Evolutionary conservation across 2,329 filamentous ascomycete species (phyloP), one percentile per base, ranked within the genome.

Genomic region (Botrytis tulipae): DNA sequence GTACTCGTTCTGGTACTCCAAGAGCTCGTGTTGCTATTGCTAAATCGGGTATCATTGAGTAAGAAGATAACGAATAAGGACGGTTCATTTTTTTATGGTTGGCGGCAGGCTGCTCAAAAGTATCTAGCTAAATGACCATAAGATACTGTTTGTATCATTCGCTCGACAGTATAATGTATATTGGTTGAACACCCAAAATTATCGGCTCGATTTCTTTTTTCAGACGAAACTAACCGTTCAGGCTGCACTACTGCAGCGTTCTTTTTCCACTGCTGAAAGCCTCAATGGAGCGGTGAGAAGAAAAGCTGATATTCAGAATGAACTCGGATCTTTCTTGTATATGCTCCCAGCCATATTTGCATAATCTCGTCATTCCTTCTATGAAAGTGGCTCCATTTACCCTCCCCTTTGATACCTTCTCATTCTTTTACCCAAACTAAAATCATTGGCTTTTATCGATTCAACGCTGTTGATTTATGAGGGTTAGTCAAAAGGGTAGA

Each of bases 1-100:
- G 89, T 79, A 86, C 84, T 75, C 79, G 83, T 76, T 85, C 82
- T 80, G 89, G 89, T 88, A 87, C 83, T 77, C 77, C 81, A 86
- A 87, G 82, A 86, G 70, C 60, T 42, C 46, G 86, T 81, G 87
- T 89, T 76, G 87, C 85, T 81, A 91, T 91, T 77, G 83, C 86
- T 78, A 81, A 85, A 76, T 84, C 81, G 78, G 89, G 89, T 79
- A 81, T 67, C 1, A 20, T 71, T 20, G 46, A 71, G 35, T 67
- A n/a, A 57, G n/a, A n/a, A 9, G 14, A 4, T 8, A 18, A 14
- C 37, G 1, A 37, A 22, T 67, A 3, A 32, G 25, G n/a, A 22
- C 4, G 1, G 4, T 46, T 22, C 9, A 22, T 63, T 4, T 32
- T 22, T 63, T 5, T 46, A 32, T 63, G 35, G 3, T 40, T 42